These are phyloP conservation scores for Diospyros kaki DNA, from an alignment of 148 eudicot species.

Conservation along the genomic window DNA sequence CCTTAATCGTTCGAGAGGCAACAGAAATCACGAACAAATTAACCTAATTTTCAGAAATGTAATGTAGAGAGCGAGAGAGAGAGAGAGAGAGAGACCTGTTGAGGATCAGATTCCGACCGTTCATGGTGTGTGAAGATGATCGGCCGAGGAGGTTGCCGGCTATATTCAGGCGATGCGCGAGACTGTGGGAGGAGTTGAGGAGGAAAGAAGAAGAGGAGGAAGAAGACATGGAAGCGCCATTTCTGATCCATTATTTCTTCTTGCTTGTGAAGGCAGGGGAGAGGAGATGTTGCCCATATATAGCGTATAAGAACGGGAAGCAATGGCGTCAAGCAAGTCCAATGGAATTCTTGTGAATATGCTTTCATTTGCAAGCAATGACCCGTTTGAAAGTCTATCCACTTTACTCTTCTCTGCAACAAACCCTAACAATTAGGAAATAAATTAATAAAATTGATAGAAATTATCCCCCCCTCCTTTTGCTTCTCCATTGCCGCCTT, in stretches of 20 bases:
- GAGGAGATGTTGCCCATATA: no score
- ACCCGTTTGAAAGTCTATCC: no score
- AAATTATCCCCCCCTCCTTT: no score
- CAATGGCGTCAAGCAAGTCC: slow-evolving; percentile 32
- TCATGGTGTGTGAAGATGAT: slow-evolving; percentile 30
- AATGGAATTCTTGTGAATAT: slow-evolving; percentile 15
- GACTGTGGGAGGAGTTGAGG: neutral
- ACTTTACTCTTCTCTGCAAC: no score
- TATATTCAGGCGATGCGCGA: slow-evolving; percentile 25
- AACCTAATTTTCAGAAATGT: neutral
- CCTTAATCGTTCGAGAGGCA: slow-evolving; percentile 20
- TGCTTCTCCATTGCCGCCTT: no score
- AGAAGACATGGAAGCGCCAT: slow-evolving; percentile 14
- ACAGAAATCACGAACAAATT: neutral
- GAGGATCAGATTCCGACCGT: slow-evolving; percentile 44
- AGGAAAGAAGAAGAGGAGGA: slow-evolving; percentile 13
- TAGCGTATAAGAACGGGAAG: slow-evolving; percentile 8
- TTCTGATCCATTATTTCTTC: slow-evolving; percentile 17
- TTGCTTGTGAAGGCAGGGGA: neutral
- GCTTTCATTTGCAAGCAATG: neutral
- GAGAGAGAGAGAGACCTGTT: slow-evolving; percentile 35
- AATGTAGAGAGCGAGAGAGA: neutral
- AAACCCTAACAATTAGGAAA: no score
- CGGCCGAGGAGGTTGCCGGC: slow-evolving; percentile 42
- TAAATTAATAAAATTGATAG: no score